phyloP scores from a whole-genome alignment of 2,329 filamentous ascomycete genomes.

The Cylindrodendrum hubeiense region DNA sequence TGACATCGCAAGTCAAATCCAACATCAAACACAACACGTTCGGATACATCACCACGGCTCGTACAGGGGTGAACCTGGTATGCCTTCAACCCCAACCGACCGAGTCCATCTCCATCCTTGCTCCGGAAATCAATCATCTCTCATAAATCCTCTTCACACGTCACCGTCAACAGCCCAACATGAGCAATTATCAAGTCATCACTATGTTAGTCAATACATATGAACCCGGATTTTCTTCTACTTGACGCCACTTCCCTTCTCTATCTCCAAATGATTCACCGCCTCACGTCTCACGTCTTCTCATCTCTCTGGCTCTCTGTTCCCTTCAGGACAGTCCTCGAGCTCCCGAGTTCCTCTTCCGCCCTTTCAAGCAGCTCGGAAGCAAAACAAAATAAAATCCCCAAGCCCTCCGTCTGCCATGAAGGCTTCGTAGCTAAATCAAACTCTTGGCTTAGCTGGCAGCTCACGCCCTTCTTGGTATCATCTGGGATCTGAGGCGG shows the following conservation, averaged over 20 bases:
- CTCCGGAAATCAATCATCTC: not conserved
- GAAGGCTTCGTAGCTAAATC: conserved; percentile 22
- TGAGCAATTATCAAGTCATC: not conserved
- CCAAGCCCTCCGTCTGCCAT: conserved; percentile 28
- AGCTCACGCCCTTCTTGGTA: conserved; percentile 36
- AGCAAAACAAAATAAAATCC: conserved; percentile 25
- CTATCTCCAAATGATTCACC: conserved; percentile 22
- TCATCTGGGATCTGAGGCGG: conserved; percentile 39
- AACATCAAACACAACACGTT: no score
- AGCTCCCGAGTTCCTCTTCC: conserved; percentile 1
- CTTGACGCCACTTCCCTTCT: conserved; percentile 20
- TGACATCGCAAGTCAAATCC: not conserved
- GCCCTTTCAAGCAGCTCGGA: conserved; percentile 11
- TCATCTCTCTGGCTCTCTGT: not conserved
- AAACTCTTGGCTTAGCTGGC: conserved; percentile 27
- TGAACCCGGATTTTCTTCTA: conserved; percentile 24
- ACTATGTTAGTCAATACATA: conserved; percentile 5
- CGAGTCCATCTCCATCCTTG: not conserved
- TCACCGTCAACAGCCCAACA: not conserved
- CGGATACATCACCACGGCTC: no score
- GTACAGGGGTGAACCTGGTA: not conserved
- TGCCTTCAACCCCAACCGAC: not conserved
- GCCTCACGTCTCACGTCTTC: not conserved
- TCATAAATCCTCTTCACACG: not conserved
- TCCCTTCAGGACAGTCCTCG: conserved; percentile 2